Base-by-base conservation (phyloP, 257 asterid species). In the Solanum rostratum region DNA sequence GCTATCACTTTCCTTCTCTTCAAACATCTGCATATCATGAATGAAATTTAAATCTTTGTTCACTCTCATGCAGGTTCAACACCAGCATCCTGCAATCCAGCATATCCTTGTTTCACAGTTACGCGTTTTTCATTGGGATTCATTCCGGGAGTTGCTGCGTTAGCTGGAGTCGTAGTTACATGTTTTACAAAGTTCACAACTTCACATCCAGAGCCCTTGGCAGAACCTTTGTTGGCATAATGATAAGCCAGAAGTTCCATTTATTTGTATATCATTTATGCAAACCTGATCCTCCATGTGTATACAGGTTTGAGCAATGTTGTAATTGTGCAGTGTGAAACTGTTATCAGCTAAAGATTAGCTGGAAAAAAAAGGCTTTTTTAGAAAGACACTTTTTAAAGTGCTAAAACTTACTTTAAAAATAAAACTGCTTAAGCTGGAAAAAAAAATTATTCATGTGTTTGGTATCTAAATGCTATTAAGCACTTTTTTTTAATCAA, bases 11-110 rank as follows among this genome's bases (percentile, higher is more conserved):
- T 73, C 59, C 0, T 73, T 73, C 80, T 22, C 55, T 45, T 73
- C 29, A 13, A 43, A 45, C 2, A 39, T 9, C 13, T 22, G 11
- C 81, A 73, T 45, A 55, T 71, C 92, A 95, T 95, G 92, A 89
- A 89, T 95, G 41, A 84, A 88, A 15, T 90, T 73, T 73, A 43
- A 22, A 73, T 13, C n/a, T 45, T 30, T 22, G 0, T 73, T 43
- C 16, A 33, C n/a, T 0, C 4, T 27, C 6, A 43, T 82, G 80
- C 52, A 82, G 85, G 45, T 66, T 66, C 39, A 10, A 71, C 73
- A 45, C 85, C 79, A 27, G 37, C 46, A 62, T 11, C 80, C 3
- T 82, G 85, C 8, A 12, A 82, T 65, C 85, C 85, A 49, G 27
- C 79, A 43, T 71, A 82, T 43, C 79, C 80, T 5, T 82, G 85